Evolutionary conservation across 75 land plant species (phyloP), one percentile per base, ranked within the genome.

Genomic region (Pinus taeda): DNA sequence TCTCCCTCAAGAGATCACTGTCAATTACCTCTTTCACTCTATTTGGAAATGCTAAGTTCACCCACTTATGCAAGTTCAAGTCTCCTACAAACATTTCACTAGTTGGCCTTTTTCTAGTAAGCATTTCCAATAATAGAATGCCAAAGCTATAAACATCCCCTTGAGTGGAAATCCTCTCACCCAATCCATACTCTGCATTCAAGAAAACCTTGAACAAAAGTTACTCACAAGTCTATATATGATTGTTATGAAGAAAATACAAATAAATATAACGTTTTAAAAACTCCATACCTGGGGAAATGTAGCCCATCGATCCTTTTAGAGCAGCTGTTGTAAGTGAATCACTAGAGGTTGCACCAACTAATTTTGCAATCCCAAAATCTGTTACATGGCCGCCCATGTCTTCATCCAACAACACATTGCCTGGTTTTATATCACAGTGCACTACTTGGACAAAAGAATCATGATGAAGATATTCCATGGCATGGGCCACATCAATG

Each of bases 121-220:
- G 15, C 62, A 83, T 76, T 65, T 83, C 84, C 73, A 83, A 75
- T 53, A 83, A 57, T 56, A 83, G 56, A 15, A 80, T 83, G 13
- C 84, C 84, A 58, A 58, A 83, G 83, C 84, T 83, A 49, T 83
- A 83, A n/a, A 83, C 82, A 81, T 83, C 84, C 24, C 83, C 75
- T 21, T 59, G 65, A 59, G 75, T 57, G 15, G 83, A 81, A 55
- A 70, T n/a, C 29, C 61, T 66, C 20, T 57, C 42, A 12, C 61
- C 71, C n/a, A 75, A 22, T 65, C 57, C 83, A 29, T 83, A 80
- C 71, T 83, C 84, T 36, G 84, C 74, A 60, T 66, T 77, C 78
- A 83, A 56, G 36, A 11, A 1, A 60, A 60, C 18, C 61, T 60
- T 5, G 8, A 45, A 4, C 49, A 45, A 45, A 45, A 6, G 1